These are phyloP conservation scores for Cylindrotheca fusiformis DNA, from an alignment of 108 stramenopile species.

Conservation along the genomic window DNA sequence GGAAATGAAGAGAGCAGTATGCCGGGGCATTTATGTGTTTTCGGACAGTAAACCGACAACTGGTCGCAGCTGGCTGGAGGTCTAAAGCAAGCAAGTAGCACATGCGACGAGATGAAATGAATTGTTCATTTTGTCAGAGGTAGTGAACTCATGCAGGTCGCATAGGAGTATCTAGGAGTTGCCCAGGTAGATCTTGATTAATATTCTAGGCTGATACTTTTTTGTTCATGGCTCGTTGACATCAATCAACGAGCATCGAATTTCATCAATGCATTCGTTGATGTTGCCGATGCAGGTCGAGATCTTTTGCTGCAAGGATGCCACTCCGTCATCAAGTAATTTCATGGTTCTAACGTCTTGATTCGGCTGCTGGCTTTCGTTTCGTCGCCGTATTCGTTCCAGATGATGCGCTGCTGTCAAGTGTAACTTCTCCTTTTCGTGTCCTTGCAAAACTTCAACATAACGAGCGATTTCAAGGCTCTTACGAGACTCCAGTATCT, in stretches of 20 bases:
- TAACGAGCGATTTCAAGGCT: conserved; percentile 14
- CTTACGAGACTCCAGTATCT: conserved; percentile 7
- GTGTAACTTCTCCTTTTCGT: conserved; percentile 77
- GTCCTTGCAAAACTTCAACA: conserved; percentile 51
- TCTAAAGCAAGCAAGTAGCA: too few relatives aligned
- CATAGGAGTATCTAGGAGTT: too few relatives aligned
- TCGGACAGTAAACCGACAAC: not conserved
- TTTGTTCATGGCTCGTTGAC: conserved; percentile 1
- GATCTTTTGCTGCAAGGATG: conserved; percentile 42
- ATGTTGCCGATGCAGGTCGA: conserved; percentile 41
- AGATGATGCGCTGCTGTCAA: conserved; percentile 80
- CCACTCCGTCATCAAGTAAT: conserved; percentile 50
- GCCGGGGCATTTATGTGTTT: not conserved
- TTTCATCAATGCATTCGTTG: conserved; percentile 77
- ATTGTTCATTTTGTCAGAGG: too few relatives aligned
- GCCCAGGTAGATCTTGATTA: too few relatives aligned
- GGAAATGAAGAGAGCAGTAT: not conserved
- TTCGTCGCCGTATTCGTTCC: conserved; percentile 63
- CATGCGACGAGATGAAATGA: too few relatives aligned
- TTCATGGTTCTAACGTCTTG: conserved; percentile 27
- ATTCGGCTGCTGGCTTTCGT: conserved; percentile 11
- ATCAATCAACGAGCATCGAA: conserved; percentile 53
- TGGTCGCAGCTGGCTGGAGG: too few relatives aligned
- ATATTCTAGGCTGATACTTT: too few relatives aligned
- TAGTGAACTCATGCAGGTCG: too few relatives aligned